A percentile compares a stretch with the other conserved stretches of the same genome.
These are phyloP conservation scores for Botrytis aclada DNA, from an alignment of 2,329 filamentous ascomycete genomes.

Conservation along the genomic window DNA sequence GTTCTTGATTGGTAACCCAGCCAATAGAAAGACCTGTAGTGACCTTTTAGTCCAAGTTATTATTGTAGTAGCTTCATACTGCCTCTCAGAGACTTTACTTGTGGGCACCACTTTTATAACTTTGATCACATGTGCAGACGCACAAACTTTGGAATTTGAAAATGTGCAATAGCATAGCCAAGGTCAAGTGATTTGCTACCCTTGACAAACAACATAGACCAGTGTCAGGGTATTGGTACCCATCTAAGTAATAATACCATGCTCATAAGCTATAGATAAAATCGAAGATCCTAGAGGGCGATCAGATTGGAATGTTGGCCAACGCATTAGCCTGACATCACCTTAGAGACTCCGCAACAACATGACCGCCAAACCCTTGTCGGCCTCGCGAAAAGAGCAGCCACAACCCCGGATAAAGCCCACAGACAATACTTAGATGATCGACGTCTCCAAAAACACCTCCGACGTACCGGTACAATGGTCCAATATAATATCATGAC, in stretches of 20 bases:
- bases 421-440: background rate
- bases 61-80: background rate
- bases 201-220: background rate
- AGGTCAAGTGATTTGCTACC: background rate
- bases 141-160: background rate
- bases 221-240: background rate
- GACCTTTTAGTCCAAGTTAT: background rate
- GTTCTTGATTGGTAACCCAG: background rate
- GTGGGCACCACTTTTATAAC: no score
- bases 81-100: background rate
- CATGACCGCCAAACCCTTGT: background rate
- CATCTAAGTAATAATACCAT: no score
- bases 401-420: background rate
- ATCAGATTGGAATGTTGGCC: background rate
- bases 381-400: no score
- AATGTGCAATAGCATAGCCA: background rate
- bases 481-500: background rate
- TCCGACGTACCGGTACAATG: background rate
- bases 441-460: background rate
- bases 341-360: background rate
- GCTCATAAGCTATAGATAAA: background rate
- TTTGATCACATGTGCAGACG: background rate
- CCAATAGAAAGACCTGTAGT: background rate
- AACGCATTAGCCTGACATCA: background rate
- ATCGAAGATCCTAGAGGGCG: background rate